Base-by-base conservation (phyloP, 2,329 filamentous ascomycete species). In the Pseudocercospora pini-densiflorae region DNA sequence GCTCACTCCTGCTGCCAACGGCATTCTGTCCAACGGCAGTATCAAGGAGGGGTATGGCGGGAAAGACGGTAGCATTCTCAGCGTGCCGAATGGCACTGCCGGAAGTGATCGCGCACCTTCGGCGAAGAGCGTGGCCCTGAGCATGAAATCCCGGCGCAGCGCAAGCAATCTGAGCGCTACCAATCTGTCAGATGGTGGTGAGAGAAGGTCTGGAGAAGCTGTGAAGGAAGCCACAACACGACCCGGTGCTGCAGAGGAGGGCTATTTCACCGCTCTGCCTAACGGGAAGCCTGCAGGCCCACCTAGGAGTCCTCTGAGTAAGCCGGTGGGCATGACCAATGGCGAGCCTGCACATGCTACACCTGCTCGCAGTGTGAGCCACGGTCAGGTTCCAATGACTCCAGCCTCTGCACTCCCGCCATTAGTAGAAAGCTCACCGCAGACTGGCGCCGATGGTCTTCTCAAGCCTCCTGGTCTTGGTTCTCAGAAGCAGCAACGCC, bases 201-300 rank as follows among this genome's bases (percentile, higher is more conserved):
- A 78, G 70, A 69, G 77, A 69, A 73, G 70, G 55, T 72, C 71
- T 47, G 68, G 73, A 21, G 73, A 75, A 68, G 69, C 70, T 43
- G 68, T 74, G 19, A 74, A 72, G 59, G 73, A 74, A 64, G 67
- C 67, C 45, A 66, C 66, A 29, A 70, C 68, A 54, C 64, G 71
- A 49, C 68, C 70, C 27, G 72, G 73, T 43, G 73, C 74, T 19
- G 70, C 80, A 58, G 81, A 83, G 72, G 82, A 84, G 65, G 81
- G 82, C 68, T 82, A 82, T 74, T 83, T 84, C 68, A 78, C 80
- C 36, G 77, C 79, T 36, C 69, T 79, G 65, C 69, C 69, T 45
- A 80, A 73, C 75, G 81, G 72, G 49, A 76, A 73, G 75, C 79
- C 72, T 68, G 66, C 69, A 62, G 73, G 62, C 75, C 77, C 70